These are phyloP conservation scores for Gracilaria domingensis DNA, from an alignment of 23 red algal species.

Conservation along the genomic window DNA sequence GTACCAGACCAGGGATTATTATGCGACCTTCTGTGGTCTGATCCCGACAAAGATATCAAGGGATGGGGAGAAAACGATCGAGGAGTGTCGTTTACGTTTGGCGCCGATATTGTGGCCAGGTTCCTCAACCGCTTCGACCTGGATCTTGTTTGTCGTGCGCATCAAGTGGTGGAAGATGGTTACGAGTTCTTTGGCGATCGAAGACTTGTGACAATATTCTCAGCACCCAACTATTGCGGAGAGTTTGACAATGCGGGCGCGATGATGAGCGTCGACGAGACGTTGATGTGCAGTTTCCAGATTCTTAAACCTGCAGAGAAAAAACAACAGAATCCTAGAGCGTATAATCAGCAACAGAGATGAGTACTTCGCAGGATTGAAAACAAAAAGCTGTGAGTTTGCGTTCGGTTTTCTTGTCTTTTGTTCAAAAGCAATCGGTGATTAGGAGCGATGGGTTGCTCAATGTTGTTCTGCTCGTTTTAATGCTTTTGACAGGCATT, in stretches of 20 bases:
- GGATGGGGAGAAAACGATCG: slow-evolving; percentile 99
- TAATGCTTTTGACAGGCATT: slow-evolving; percentile 35
- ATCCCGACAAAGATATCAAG: slow-evolving; percentile 98
- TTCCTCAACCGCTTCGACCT: slow-evolving; percentile 96
- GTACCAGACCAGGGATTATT: slow-evolving; percentile 98
- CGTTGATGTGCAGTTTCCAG: slow-evolving; percentile 98
- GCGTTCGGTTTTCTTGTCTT: slow-evolving; percentile 17
- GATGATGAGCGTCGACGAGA: slow-evolving; percentile 99
- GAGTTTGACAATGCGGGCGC: slow-evolving; percentile 99
- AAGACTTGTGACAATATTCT: slow-evolving; percentile 98
- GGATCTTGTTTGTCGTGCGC: slow-evolving; percentile 98
- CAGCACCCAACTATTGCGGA: slow-evolving; percentile 99
- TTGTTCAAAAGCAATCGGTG: slow-evolving; percentile 16
- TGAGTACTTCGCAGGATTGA: slow-evolving; percentile 20
- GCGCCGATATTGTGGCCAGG: slow-evolving; percentile 93
- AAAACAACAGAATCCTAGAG: slow-evolving; percentile 57
- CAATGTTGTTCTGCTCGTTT: slow-evolving; percentile 10
- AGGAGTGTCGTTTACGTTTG: slow-evolving; percentile 99
- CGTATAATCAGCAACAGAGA: slow-evolving; percentile 64
- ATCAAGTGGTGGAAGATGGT: slow-evolving; percentile 99
- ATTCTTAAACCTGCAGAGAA: slow-evolving; percentile 98
- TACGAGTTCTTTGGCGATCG: slow-evolving; percentile 99
- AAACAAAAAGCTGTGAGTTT: slow-evolving; percentile 38
- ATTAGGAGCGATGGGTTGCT: slow-evolving; percentile 12
- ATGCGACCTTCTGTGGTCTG: slow-evolving; percentile 97